A percentile compares a stretch with the other conserved stretches of the same genome.
These are phyloP conservation scores for Fraxinus velutina DNA, from an alignment of 305 asterid genomes.

Conservation along the genomic window DNA sequence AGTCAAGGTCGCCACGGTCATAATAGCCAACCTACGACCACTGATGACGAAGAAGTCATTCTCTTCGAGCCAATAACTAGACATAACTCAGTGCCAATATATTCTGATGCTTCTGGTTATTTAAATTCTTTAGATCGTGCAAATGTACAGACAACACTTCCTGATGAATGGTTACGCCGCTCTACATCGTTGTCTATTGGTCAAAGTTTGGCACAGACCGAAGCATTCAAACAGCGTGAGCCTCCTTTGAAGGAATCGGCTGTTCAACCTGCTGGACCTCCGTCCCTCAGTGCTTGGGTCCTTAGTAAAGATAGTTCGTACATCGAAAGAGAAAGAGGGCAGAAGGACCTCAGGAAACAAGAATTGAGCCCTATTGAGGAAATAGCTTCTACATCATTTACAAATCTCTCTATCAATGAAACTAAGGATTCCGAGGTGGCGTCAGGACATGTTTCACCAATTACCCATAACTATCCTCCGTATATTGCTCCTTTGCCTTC, in stretches of 20 bases:
- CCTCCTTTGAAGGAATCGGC: constrained; percentile 36
- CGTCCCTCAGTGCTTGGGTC: constrained; percentile 83
- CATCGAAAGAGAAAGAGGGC: constrained; percentile 39
- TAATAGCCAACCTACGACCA: constrained; percentile 15
- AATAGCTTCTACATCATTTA: constrained; percentile 42
- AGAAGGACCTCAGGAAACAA: constrained; percentile 26
- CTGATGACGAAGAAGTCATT: constrained; percentile 84
- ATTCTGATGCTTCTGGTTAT: constrained; percentile 32
- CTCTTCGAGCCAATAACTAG: constrained; percentile 80
- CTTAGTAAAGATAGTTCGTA: constrained; percentile 33
- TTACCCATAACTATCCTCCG: constrained; percentile 32
- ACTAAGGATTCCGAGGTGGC: constrained; percentile 24
- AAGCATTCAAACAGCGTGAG: constrained; percentile 39
- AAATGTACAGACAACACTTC: constrained; percentile 15
- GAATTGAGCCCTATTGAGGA: constrained; percentile 64
- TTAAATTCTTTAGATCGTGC: constrained; percentile 21
- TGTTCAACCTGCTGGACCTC: constrained; percentile 60
- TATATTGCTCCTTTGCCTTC: constrained; percentile 69
- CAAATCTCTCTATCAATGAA: constrained; percentile 42
- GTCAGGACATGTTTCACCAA: constrained; percentile 31
- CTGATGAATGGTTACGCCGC: constrained; percentile 61
- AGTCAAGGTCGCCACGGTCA: constrained; percentile 12
- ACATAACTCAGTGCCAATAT: constrained; percentile 67
- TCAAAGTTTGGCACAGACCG: constrained; percentile 39
- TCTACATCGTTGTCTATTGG: constrained; percentile 57